These are phyloP conservation scores for Aspergillus campestris DNA, from an alignment of 495 filamentous ascomycete genomes.

Conservation along the genomic window DNA sequence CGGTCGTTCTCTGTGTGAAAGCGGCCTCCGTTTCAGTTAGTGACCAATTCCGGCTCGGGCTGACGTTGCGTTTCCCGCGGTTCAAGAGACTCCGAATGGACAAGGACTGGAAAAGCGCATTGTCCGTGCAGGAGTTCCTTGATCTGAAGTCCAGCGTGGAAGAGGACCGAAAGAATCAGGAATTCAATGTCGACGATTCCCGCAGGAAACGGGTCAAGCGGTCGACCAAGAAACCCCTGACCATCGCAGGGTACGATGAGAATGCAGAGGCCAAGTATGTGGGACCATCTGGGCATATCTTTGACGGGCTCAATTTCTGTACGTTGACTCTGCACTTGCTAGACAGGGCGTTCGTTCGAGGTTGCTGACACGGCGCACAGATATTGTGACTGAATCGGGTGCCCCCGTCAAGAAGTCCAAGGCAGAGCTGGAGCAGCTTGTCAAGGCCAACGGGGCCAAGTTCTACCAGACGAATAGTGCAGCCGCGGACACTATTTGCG, in stretches of 20 bases:
- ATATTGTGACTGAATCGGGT: conserved; percentile 53
- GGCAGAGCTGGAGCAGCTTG: conserved; percentile 69
- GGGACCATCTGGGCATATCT: conserved; percentile 51
- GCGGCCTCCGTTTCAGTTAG: conserved; percentile 70
- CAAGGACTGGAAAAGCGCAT: conserved; percentile 71
- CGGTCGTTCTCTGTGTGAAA: conserved; percentile 80
- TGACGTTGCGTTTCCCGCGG: conserved; percentile 85
- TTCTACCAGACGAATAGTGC: conserved; percentile 66
- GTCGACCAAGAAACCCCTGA: conserved; percentile 54
- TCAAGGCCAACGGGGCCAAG: conserved; percentile 82
- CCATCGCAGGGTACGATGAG: conserved; percentile 62
- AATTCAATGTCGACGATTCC: conserved; percentile 74
- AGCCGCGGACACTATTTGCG: conserved; percentile 50
- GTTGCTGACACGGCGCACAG: conserved; percentile 21
- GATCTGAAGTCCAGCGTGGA: conserved; percentile 65
- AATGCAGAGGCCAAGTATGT: conserved; percentile 42
- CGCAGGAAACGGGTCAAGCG: conserved; percentile 55
- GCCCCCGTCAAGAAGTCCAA: conserved; percentile 62
- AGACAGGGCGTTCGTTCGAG: neutral
- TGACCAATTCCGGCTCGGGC: conserved; percentile 66
- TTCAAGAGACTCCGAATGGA: conserved; percentile 78
- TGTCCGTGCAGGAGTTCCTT: conserved; percentile 69
- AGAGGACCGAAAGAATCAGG: conserved; percentile 62
- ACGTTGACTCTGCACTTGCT: conserved; percentile 18
- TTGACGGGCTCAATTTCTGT: conserved; percentile 74